Conservation (phyloP, 305 asterid genomes). For the Euphrasia arctica region DNA sequence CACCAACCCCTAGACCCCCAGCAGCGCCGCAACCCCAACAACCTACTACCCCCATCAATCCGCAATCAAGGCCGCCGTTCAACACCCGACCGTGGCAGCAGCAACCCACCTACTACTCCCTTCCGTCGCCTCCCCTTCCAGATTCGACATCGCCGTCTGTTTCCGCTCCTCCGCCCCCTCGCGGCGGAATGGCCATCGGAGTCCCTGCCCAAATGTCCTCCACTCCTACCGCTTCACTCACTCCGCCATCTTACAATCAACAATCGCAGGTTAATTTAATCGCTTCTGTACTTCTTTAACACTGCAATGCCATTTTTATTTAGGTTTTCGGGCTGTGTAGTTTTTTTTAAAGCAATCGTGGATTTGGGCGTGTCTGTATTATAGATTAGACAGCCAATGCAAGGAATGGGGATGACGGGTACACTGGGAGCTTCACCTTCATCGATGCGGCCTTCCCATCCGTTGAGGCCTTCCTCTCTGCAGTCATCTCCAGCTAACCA, state of each 20-base stretch:
- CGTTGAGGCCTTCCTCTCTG: slow-evolving; percentile 61
- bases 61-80: slow-evolving; percentile 55
- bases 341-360: slow-evolving; percentile 18
- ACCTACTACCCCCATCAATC: slow-evolving; percentile 22
- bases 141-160: slow-evolving; percentile 43
- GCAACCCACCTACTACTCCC: slow-evolving; percentile 47
- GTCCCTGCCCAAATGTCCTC: slow-evolving; percentile 72
- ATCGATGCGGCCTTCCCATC: slow-evolving; percentile 64
- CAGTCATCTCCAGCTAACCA: slow-evolving; percentile 56
- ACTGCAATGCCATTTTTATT: neutral
- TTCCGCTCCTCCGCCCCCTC: slow-evolving; percentile 11
- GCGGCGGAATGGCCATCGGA: slow-evolving; percentile 54
- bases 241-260: slow-evolving; percentile 55
- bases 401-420: slow-evolving; percentile 68
- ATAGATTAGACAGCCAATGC: slow-evolving; percentile 68
- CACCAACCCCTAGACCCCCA: slow-evolving; percentile 28
- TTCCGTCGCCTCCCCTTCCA: slow-evolving; percentile 59
- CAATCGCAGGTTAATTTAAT: slow-evolving; percentile 60
- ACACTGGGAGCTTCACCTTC: slow-evolving; percentile 55
- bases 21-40: slow-evolving; percentile 34
- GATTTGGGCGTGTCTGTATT: slow-evolving; percentile 17
- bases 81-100: slow-evolving; percentile 74
- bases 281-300: neutral
- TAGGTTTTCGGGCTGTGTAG: neutral
- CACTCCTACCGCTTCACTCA: slow-evolving; percentile 49